phyloP scores from a whole-genome alignment of 371 early-diverging fungal genomes.

The Mortierella polycephala region DNA sequence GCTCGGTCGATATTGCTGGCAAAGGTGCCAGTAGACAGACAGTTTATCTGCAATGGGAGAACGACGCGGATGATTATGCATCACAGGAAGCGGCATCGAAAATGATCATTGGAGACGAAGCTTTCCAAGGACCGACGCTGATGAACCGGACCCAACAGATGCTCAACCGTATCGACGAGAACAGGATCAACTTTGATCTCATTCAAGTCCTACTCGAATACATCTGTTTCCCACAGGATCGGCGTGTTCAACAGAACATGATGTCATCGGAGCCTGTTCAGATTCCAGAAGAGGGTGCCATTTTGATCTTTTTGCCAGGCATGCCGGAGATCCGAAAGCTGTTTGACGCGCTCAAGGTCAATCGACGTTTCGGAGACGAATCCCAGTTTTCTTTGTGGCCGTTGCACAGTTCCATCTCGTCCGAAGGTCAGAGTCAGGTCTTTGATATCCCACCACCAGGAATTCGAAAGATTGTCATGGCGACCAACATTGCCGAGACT shows the following conservation, averaged over 20 bases:
- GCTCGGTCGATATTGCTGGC: constrained; percentile 59
- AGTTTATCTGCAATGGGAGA: constrained; percentile 62
- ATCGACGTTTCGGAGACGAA: constrained; percentile 58
- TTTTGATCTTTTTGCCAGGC: constrained; percentile 92
- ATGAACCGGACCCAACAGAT: constrained; percentile 59
- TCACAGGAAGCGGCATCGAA: constrained; percentile 37
- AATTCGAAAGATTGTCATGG: constrained; percentile 86
- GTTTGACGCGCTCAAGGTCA: constrained; percentile 65
- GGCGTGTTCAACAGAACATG: constrained; percentile 13
- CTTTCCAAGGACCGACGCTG: constrained; percentile 42
- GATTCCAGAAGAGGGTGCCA: constrained; percentile 75
- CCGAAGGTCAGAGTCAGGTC: constrained; percentile 74
- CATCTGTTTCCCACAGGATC: constrained; percentile 58
- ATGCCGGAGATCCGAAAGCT: constrained; percentile 79
- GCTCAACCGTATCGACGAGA: constrained; percentile 68
- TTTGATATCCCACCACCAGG: constrained; percentile 72
- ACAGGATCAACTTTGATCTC: constrained; percentile 78
- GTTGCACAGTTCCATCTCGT: constrained; percentile 83
- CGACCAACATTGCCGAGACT: constrained; percentile 97
- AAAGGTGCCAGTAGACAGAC: constrained; percentile 60
- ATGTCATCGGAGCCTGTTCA: constrained; percentile 12
- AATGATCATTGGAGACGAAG: constrained; percentile 25
- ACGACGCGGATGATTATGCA: constrained; percentile 37
- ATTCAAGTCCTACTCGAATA: constrained; percentile 71
- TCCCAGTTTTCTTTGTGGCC: constrained; percentile 70